Evolutionary conservation across 1,284 basidiomycete species (phyloP), one percentile per base, ranked within the genome.

Genomic region (Phellopilus nigrolimitatus): DNA sequence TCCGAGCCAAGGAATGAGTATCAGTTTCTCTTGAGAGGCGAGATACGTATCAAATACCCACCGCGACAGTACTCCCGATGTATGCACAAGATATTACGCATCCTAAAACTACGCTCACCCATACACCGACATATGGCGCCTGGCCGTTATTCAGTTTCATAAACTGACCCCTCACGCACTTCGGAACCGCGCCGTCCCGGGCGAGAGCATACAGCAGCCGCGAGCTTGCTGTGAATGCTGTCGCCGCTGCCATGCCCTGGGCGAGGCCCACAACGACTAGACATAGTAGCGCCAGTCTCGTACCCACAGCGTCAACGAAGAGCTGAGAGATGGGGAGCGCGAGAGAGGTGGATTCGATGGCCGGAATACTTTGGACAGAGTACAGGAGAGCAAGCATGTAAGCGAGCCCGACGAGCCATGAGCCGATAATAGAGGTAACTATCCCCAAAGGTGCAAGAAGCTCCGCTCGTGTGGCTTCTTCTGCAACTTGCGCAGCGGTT

Each of bases 301-400:
- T 60, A 10, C 79, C 79, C 3, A 76, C 74, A 1, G 78, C 78
- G 54, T 81, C 79, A 57, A 72, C 71, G 60, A 74, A 81, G 8
- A 81, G 65, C 60, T 81, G 79, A 10, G 78, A 75, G 53, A 81
- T 79, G 1, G 79, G 78, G 49, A 82, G 74, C 12, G 79, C 76
- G 54, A 71, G 77, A 12, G 69, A 59, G 6, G 78, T 79, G 1
- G 62, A 61, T 59, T 79, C 75, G 7, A 81, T 72, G 45, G 60
- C 69, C 1, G 71, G 49, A 55, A 80, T 76, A 55, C 70, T 76
- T 57, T 79, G 79, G 28, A 81, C 72, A 36, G 76, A 73, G 62
- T 79, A 81, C 49, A 81, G 74, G 21, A 80, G 71, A 5, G 78
- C 73, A 49, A 81, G 73, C 73, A 82, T 77, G 63, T 80, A 82